These are phyloP conservation scores for Lepidium africanum DNA, from an alignment of 345 rosid genomes.

Conservation along the genomic window DNA sequence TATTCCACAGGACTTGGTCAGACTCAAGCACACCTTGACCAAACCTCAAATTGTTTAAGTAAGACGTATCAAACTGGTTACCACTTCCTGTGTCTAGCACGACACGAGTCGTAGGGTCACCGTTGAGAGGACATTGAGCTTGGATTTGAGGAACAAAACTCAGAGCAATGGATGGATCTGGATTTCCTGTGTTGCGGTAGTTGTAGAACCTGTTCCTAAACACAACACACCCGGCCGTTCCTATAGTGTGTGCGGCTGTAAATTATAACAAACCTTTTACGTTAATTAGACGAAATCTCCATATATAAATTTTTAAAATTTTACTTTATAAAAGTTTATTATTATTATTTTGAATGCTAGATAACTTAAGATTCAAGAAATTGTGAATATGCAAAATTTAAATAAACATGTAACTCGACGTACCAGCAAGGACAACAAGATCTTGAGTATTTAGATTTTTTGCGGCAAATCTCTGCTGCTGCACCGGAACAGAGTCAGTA, in stretches of 20 bases:
- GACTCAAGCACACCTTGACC: constrained; percentile 48
- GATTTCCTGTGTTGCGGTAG: constrained; percentile 32
- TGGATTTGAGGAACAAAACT: constrained; percentile 40
- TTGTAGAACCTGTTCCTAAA: constrained; percentile 45
- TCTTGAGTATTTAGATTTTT: constrained; percentile 34
- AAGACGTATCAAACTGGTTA: constrained; percentile 40
- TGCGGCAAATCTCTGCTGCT: constrained; percentile 26
- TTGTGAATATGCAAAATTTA: not conserved
- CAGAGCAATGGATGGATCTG: constrained; percentile 38
- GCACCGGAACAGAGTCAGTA: constrained; percentile 29
- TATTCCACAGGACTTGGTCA: constrained; percentile 45
- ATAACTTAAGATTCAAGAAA: not conserved
- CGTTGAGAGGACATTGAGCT: constrained; percentile 44
- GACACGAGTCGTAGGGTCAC: constrained; percentile 26
- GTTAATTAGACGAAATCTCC: not conserved
- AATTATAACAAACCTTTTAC: not conserved
- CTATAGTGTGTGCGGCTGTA: constrained; percentile 61
- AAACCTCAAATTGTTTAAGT: constrained; percentile 36
- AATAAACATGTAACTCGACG: not conserved
- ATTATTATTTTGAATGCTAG: not conserved
- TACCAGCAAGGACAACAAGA: constrained; percentile 44
- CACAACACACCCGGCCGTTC: constrained; percentile 46
- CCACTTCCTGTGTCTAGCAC: constrained; percentile 42
- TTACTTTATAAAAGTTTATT: too few species aligned
- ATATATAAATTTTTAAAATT: too few species aligned